phyloP scores from a whole-genome alignment of 2,329 filamentous ascomycete species.

The Teratosphaeria nubilosa region DNA sequence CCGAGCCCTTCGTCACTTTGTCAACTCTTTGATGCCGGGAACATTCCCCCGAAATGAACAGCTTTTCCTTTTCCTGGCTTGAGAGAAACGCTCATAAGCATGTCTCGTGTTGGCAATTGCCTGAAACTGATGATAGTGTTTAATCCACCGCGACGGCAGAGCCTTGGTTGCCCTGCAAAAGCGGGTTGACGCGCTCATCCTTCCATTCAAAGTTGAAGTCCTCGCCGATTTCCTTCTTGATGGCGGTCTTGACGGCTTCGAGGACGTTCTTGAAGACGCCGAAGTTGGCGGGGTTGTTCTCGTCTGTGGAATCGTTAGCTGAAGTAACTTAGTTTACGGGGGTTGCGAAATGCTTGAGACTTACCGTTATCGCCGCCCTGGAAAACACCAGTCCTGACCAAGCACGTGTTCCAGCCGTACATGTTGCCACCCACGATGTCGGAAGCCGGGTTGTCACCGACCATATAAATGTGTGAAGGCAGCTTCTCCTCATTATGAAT shows the following conservation, averaged over 20 bases:
- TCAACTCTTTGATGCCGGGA: background rate
- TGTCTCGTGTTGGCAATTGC: background rate
- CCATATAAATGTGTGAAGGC: conserved; percentile 64
- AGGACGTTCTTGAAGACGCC: conserved; percentile 66
- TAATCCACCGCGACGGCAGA: conserved; percentile 14
- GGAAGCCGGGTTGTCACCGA: conserved; percentile 57
- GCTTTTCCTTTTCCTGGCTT: background rate
- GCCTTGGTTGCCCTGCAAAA: conserved; percentile 29
- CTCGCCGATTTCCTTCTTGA: conserved; percentile 59
- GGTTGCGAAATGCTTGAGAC: background rate
- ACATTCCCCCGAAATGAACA: background rate
- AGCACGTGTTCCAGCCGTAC: conserved; percentile 73
- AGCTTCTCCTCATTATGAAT: conserved; percentile 63
- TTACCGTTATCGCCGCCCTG: conserved; percentile 59
- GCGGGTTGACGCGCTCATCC: conserved; percentile 60
- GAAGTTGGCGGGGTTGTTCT: conserved; percentile 67
- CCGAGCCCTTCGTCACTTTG: background rate
- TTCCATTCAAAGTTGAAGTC: conserved; percentile 63
- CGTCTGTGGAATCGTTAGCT: conserved; percentile 28
- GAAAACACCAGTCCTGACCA: conserved; percentile 70
- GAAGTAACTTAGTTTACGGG: background rate
- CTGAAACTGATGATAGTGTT: background rate
- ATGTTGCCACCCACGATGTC: conserved; percentile 70
- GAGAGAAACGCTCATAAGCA: background rate
- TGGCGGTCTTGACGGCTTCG: conserved; percentile 57